These are phyloP conservation scores for Linnemannia zychae DNA, from an alignment of 192 early-diverging fungal species.

Conservation along the genomic window DNA sequence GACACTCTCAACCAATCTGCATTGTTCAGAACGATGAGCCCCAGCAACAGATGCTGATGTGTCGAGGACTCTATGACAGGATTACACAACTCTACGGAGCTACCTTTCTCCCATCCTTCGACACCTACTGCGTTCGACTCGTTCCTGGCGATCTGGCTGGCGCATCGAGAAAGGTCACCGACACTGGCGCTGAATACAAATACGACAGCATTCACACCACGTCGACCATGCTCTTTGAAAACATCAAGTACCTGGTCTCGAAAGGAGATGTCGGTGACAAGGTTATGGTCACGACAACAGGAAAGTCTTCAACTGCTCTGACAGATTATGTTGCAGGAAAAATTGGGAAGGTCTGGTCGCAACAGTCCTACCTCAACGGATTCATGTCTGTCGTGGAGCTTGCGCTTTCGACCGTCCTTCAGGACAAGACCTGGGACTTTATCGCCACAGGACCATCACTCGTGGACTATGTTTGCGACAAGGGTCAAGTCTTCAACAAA, in stretches of 20 bases:
- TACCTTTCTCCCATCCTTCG: conserved; percentile 19
- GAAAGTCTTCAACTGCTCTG: conserved; percentile 21
- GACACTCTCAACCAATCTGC: conserved; percentile 12
- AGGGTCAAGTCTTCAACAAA: conserved; percentile 17
- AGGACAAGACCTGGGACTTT: conserved; percentile 44
- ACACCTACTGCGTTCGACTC: conserved; percentile 15
- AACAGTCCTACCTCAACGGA: conserved; percentile 51
- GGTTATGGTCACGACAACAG: conserved; percentile 30
- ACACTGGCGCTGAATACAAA: conserved; percentile 1
- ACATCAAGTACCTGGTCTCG: conserved; percentile 28
- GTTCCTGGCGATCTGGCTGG: conserved; percentile 22
- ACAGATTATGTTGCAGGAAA: conserved; percentile 24
- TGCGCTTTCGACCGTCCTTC: conserved; percentile 31
- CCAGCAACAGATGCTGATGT: conserved; percentile 34
- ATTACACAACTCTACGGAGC: not conserved
- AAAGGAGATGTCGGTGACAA: not conserved
- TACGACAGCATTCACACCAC: conserved; percentile 50
- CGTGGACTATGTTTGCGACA: conserved; percentile 36
- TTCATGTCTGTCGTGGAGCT: conserved; percentile 49
- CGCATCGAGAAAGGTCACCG: conserved; percentile 2
- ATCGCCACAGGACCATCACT: conserved; percentile 28
- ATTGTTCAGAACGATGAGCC: conserved; percentile 28
- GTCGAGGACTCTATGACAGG: conserved; percentile 31
- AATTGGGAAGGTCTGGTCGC: conserved; percentile 39
- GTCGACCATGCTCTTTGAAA: conserved; percentile 31